These are phyloP conservation scores for Penicillium bovifimosum DNA, from an alignment of 495 filamentous ascomycete species.

Conservation along the genomic window DNA sequence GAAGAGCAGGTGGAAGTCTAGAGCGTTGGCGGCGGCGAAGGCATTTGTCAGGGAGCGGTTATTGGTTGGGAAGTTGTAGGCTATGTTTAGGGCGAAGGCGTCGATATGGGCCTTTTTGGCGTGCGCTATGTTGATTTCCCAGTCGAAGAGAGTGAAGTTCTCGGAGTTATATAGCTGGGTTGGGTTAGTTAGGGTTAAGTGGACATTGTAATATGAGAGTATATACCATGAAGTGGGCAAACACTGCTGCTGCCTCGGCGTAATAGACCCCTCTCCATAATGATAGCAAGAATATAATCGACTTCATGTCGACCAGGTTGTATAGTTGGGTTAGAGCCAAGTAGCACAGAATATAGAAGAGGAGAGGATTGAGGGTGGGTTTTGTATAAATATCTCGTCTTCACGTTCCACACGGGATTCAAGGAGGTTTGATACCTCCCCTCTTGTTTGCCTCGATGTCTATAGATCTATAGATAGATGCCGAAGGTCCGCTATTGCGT, in stretches of 20 bases:
- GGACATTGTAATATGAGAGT: background rate
- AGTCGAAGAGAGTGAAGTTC: slow-evolving; percentile 40
- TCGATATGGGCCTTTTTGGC: slow-evolving; percentile 62
- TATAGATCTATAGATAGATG: slow-evolving; percentile 11
- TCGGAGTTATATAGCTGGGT: slow-evolving; percentile 27
- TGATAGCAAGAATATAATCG: background rate
- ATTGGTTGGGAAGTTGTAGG: slow-evolving; percentile 41
- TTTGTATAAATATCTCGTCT: background rate
- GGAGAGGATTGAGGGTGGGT: background rate
- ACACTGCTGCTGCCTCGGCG: slow-evolving; percentile 17
- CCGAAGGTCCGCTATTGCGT: slow-evolving; percentile 4
- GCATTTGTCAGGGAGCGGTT: slow-evolving; percentile 46
- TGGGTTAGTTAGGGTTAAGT: background rate
- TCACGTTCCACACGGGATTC: background rate
- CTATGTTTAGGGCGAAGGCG: slow-evolving; percentile 68
- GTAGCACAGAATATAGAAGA: background rate
- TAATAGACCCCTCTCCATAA: background rate
- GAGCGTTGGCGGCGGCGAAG: slow-evolving; percentile 49
- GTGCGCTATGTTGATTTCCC: slow-evolving; percentile 53
- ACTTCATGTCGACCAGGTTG: background rate
- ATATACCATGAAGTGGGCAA: slow-evolving; percentile 34
- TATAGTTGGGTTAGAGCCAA: background rate
- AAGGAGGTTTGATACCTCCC: background rate
- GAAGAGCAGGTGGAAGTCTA: slow-evolving; percentile 58
- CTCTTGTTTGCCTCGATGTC: slow-evolving; percentile 1